Evolutionary conservation across 768 basidiomycete genomes (phyloP), one percentile per base, ranked within the genome.

Genomic region (Tulasnella sp.): DNA sequence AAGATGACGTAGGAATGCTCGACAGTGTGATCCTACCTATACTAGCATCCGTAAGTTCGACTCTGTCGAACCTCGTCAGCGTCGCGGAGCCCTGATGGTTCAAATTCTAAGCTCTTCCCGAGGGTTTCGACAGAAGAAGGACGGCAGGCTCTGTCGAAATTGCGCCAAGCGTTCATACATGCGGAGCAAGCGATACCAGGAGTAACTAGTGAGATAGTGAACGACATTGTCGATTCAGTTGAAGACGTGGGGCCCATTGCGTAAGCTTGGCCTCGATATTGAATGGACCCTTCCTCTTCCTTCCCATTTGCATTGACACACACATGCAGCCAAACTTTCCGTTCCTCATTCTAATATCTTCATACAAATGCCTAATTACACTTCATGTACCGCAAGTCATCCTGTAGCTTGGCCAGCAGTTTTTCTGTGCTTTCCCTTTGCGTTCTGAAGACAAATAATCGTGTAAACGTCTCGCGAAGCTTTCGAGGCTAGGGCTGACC

Each of bases 131-230:
- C 95, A n/a, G 92, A 93, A 81, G 95, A 98, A 83, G 95, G 95
- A 11, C 89, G 94, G 78, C 88, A 93, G 39, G 93, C 93, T 26
- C 88, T 99, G 74, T 92, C 91, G 78, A 89, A 93, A 73, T 87
- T 99, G 15, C 93, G 98, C 81, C 89, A 93, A 40, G 96, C 98
- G 3, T 96, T 98, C 82, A 93, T 94, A 37, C 95, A 98, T 39
- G 96, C 96, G 16, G 98, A 99, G 85, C 88, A 93, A 79, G 92
- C 95, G 77, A 98, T 99, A 81, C 98, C 98, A 10, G 98, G 98
- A 5, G 91, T 99, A 40, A 93, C 95, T 32, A 86, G 93, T 85
- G 97, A 97, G 79, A 87, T 98, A 72, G 93, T 98, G 75, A 93
- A 94, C 82, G 96, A 98, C 85, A 95, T 96, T 80, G 93, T 95